phyloP scores from a whole-genome alignment of 768 basidiomycete species.

The Ephemerocybe angulata region DNA sequence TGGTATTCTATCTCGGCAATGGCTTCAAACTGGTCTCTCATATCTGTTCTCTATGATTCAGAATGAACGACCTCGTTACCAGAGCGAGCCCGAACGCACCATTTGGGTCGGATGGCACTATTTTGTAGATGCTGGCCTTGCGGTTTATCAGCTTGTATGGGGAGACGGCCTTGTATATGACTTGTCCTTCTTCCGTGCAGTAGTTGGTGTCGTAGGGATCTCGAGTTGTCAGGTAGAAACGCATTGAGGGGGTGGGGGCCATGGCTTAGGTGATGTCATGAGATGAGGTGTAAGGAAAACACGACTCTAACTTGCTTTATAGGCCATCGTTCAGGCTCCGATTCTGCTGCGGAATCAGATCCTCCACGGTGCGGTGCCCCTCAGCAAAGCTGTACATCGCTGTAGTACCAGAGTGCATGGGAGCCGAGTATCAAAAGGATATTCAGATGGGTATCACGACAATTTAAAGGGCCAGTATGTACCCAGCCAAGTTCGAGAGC shows the following conservation, averaged over 20 bases:
- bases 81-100: not conserved
- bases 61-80: not conserved
- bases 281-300: no score
- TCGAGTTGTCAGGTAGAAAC: slow-evolving; percentile 20
- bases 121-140: slow-evolving; percentile 13
- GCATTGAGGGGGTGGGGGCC: slow-evolving; percentile 12
- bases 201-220: slow-evolving; percentile 20
- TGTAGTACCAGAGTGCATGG: no score
- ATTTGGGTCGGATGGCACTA: not conserved
- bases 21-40: slow-evolving; percentile 9
- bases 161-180: slow-evolving; percentile 19
- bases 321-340: no score
- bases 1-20: slow-evolving; percentile 16
- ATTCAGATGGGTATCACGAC: no score
- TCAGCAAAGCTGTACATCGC: no score
- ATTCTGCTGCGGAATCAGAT: no score
- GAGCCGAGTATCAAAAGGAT: no score
- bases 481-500: no score
- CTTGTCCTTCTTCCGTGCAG: slow-evolving; percentile 16
- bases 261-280: no score
- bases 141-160: slow-evolving; percentile 3
- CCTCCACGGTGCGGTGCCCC: no score
- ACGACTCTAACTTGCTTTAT: no score
- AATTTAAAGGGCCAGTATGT: no score
- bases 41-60: not conserved